phyloP scores from a whole-genome alignment of 2,329 filamentous ascomycete species.

The Clonostachys rosea region DNA sequence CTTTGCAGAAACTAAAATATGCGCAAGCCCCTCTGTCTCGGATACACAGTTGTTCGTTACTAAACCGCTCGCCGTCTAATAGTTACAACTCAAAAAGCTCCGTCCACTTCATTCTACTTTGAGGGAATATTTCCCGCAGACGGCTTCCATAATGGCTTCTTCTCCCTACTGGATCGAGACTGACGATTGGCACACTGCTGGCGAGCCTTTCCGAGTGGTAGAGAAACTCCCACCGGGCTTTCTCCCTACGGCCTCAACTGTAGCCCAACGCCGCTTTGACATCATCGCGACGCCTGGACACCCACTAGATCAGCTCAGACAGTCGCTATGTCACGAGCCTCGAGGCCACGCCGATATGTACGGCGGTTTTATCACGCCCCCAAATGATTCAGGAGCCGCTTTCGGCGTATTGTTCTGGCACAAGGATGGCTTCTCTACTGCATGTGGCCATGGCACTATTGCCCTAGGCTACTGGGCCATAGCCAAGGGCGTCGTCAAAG shows the following conservation, averaged over 20 bases:
- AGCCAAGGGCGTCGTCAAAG: constrained; percentile 1
- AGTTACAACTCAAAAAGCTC: too few relatives aligned
- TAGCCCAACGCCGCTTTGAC: constrained; percentile 1
- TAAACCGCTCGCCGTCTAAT: too few relatives aligned
- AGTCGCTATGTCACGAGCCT: constrained; percentile 7
- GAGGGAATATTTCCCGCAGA: too few relatives aligned
- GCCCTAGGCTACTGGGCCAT: constrained; percentile 17
- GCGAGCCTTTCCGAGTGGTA: constrained; percentile 16
- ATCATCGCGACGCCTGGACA: not conserved
- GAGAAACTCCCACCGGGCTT: constrained; percentile 3
- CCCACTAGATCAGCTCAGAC: constrained; percentile 1
- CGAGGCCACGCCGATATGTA: constrained; percentile 15
- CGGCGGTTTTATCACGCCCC: constrained; percentile 13
- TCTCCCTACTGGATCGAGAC: constrained; percentile 12
- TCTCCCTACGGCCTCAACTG: not conserved
- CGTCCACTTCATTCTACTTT: too few relatives aligned
- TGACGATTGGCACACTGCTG: constrained; percentile 17
- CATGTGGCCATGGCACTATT: constrained; percentile 17
- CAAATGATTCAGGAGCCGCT: constrained; percentile 10
- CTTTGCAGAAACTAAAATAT: too few relatives aligned
- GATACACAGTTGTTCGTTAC: too few relatives aligned
- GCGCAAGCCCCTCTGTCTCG: too few relatives aligned
- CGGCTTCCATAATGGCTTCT: not conserved
- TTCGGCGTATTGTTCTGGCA: constrained; percentile 19
- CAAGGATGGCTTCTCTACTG: constrained; percentile 18